Percentiles rank a stretch among this genome's conserved stretches.
These are phyloP conservation scores for Melanogaster broomeanus DNA, from an alignment of 768 basidiomycete genomes.

Conservation along the genomic window DNA sequence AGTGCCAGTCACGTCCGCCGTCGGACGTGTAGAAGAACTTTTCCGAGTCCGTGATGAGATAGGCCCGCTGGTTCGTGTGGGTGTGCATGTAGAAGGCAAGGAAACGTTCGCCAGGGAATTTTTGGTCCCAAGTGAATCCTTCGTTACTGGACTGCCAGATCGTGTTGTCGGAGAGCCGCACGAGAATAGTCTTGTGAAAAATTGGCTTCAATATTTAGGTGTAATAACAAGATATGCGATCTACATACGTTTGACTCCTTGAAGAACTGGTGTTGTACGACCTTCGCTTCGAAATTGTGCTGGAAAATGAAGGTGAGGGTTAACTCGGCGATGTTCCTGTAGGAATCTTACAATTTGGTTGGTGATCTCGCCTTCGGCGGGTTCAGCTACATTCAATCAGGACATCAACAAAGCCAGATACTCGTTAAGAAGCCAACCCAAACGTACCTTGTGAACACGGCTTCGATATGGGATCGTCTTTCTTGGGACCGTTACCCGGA, in stretches of 20 bases:
- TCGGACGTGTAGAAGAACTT: slow-evolving; percentile 82
- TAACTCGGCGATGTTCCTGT: background rate
- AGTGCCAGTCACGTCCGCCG: slow-evolving; percentile 72
- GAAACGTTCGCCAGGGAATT: slow-evolving; percentile 62
- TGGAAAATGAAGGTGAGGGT: slow-evolving; percentile 31
- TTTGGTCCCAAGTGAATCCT: slow-evolving; percentile 86
- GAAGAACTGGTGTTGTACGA: slow-evolving; percentile 86
- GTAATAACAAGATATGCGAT: background rate
- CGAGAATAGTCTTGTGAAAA: slow-evolving; percentile 68
- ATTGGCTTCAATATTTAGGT: background rate
- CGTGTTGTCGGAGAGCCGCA: slow-evolving; percentile 71
- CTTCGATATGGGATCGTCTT: slow-evolving; percentile 73
- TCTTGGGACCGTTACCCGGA: slow-evolving; percentile 53
- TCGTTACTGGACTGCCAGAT: slow-evolving; percentile 97
- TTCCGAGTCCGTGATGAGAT: slow-evolving; percentile 73
- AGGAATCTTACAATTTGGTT: slow-evolving; percentile 64
- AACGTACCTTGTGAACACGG: slow-evolving; percentile 71
- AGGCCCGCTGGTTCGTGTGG: slow-evolving; percentile 79
- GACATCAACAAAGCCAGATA: background rate
- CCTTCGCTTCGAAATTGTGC: slow-evolving; percentile 64
- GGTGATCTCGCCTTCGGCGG: slow-evolving; percentile 72
- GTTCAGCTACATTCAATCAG: slow-evolving; percentile 56
- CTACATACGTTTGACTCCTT: slow-evolving; percentile 63
- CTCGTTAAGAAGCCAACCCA: background rate
- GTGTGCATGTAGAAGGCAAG: slow-evolving; percentile 87